Evolutionary conservation across 1,284 basidiomycete genomes (phyloP).

Genomic region (Apiotrichum gracile): DNA sequence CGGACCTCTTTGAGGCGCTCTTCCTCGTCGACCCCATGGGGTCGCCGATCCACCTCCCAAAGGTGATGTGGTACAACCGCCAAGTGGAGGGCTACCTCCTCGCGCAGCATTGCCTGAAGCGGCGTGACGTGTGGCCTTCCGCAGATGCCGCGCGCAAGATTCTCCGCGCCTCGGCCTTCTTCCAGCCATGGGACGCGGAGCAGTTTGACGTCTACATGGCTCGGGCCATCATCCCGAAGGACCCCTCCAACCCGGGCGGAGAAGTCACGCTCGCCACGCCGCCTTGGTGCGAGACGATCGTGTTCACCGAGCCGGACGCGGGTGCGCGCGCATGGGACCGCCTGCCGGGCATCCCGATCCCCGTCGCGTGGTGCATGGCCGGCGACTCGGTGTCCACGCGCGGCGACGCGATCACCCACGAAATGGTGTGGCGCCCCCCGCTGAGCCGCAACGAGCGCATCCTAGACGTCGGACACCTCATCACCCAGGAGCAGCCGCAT

Average conservation of each 20-base stretch:
- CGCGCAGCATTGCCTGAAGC: slow-evolving; percentile 44
- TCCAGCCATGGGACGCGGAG: slow-evolving; percentile 51
- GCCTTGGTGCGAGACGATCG: slow-evolving; percentile 28
- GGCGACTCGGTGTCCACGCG: slow-evolving; percentile 20
- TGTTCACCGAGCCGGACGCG: slow-evolving; percentile 29
- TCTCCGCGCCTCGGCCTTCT: slow-evolving; percentile 47
- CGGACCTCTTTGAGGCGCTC: slow-evolving; percentile 64
- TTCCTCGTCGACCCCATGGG: slow-evolving; percentile 68
- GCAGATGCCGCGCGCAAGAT: background rate
- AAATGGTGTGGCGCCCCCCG: slow-evolving; percentile 32
- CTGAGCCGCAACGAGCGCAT: slow-evolving; percentile 27
- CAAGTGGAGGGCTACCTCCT: slow-evolving; percentile 16
- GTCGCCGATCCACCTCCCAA: background rate
- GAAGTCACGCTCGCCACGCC: slow-evolving; percentile 32
- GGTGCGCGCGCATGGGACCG: slow-evolving; percentile 31
- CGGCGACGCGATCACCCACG: slow-evolving; percentile 19
- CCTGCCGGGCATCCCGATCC: slow-evolving; percentile 21
- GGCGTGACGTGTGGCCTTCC: slow-evolving; percentile 58
- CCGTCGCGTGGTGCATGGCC: slow-evolving; percentile 33
- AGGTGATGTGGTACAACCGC: background rate
- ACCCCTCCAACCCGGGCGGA: background rate
- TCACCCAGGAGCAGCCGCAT: slow-evolving; percentile 32
- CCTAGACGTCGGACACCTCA: slow-evolving; percentile 24
- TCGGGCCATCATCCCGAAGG: slow-evolving; percentile 55
- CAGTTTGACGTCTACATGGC: slow-evolving; percentile 64